Base-by-base conservation (phyloP, 108 stramenopile species). In the Pseudonitzschia pungens region DNA sequence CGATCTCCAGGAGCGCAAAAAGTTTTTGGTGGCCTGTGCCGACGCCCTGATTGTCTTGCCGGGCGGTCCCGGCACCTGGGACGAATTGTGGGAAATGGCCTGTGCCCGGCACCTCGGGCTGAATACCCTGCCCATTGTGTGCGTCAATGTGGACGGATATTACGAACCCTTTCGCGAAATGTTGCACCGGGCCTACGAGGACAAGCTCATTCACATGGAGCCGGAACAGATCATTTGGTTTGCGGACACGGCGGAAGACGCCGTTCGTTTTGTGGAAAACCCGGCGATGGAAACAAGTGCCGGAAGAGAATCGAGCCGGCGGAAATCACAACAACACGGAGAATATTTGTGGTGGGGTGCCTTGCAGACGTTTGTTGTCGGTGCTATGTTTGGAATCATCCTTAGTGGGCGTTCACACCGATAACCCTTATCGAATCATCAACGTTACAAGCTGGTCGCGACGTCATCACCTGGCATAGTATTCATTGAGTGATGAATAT, bases 41-140 rank as follows among this genome's bases (percentile, higher is more conserved):
- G 90, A 96, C 65, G 94, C 81, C 3, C 75, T 99, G 44, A 83
- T 97, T 18, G 97, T 97, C 1, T 63, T 97, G 68, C 98, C 98
- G 18, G 98, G 98, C 10, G 98, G 98, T 7, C 91, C 95, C 9
- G 95, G 95, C 41, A 96, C 95, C 4, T 96, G 89, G 87, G 95
- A 96, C 74, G 95, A 94, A 81, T 70, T 94, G 31, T 92, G 91
- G 94, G 94, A 95, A 79, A 92, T 92, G 91, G 94, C 91, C 14
- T 95, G 94, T 80, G 88, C 89, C 0, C 77, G 88, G n/a, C 85
- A 92, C 50, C 71, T 95, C 43, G 88, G 88, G 4, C 74, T 95
- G 41, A 64, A 57, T 21, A 69, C 82, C 42, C 68, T 92, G 44
- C 94, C 94, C 14, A 95, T 95, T 64, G 94, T 95, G 16, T 91